Evolutionary conservation across 2,329 filamentous ascomycete species (phyloP).

Genomic region (Cordyceps fumosorosea): DNA sequence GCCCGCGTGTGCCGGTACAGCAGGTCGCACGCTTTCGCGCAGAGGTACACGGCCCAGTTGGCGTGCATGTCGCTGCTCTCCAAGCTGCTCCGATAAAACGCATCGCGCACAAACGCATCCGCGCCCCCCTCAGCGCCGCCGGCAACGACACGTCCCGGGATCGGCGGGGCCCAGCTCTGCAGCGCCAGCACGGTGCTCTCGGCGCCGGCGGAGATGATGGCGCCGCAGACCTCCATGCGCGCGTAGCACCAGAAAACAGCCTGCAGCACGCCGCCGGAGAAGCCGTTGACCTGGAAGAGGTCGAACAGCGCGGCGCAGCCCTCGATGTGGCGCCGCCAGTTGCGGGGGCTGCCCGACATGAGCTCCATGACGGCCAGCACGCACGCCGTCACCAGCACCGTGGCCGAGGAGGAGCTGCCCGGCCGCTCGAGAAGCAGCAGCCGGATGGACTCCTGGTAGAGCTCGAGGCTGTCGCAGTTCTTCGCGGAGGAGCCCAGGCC

Average conservation of each 20-base stretch:
- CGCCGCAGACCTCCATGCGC: conserved; percentile 50
- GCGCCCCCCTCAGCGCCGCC: conserved; percentile 20
- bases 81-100: conserved; percentile 24
- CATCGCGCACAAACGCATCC: conserved; percentile 14
- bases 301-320: conserved; percentile 48
- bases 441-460: conserved; percentile 47
- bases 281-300: conserved; percentile 43
- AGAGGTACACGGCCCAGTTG: conserved; percentile 48
- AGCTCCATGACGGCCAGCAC: conserved; percentile 42
- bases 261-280: conserved; percentile 36
- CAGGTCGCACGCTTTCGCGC: conserved; percentile 42
- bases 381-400: conserved; percentile 39
- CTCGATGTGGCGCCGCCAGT: conserved; percentile 50
- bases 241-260: conserved; percentile 54
- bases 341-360: conserved; percentile 40
- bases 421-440: conserved; percentile 33
- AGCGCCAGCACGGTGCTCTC: conserved; percentile 43
- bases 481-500: conserved; percentile 31
- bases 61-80: conserved; percentile 42
- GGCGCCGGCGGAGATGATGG: conserved; percentile 43
- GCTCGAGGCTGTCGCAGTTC: conserved; percentile 42
- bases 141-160: conserved; percentile 10
- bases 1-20: conserved; percentile 26
- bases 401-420: conserved; percentile 32
- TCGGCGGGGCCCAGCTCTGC: conserved; percentile 38